Evolutionary conservation across 1,284 basidiomycete genomes (phyloP).

Genomic region (Polyporus tsugae): DNA sequence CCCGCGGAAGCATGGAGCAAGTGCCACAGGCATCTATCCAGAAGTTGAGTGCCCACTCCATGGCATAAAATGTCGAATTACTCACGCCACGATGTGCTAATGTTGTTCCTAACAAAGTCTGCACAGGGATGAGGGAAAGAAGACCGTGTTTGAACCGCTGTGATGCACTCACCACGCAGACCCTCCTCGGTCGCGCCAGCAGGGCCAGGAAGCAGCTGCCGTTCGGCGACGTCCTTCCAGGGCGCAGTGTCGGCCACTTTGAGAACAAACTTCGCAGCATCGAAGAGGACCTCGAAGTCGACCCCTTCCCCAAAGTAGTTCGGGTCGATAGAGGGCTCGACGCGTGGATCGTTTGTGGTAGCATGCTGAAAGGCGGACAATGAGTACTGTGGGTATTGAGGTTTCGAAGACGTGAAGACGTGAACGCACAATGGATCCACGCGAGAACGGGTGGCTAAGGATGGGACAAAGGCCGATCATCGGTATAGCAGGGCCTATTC

Average conservation of each 20-base stretch:
- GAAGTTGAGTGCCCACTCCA: conserved; percentile 2
- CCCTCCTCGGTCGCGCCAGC: conserved; percentile 17
- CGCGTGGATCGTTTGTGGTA: conserved; percentile 44
- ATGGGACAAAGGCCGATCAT: conserved; percentile 28
- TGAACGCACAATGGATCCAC: conserved; percentile 47
- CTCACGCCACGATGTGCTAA: conserved; percentile 29
- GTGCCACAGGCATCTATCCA: conserved; percentile 39
- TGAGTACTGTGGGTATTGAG: neutral
- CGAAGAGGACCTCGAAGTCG: conserved; percentile 45
- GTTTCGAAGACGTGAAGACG: neutral
- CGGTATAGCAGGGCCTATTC: conserved; percentile 23
- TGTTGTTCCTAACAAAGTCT: conserved; percentile 20
- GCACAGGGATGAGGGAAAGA: neutral
- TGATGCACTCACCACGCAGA: conserved; percentile 22
- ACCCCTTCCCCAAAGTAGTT: conserved; percentile 50
- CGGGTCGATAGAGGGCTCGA: conserved; percentile 51
- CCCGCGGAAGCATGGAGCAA: conserved; percentile 61
- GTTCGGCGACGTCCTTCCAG: conserved; percentile 17
- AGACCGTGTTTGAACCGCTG: too few relatives aligned
- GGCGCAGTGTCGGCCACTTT: conserved; percentile 18
- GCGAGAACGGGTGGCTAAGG: conserved; percentile 39
- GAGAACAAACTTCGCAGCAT: conserved; percentile 48
- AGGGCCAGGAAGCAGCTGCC: conserved; percentile 25
- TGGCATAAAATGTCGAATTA: neutral
- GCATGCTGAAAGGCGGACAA: conserved; percentile 40